phyloP scores from a whole-genome alignment of 495 filamentous ascomycete species.

The Geoglossum glabrum region DNA sequence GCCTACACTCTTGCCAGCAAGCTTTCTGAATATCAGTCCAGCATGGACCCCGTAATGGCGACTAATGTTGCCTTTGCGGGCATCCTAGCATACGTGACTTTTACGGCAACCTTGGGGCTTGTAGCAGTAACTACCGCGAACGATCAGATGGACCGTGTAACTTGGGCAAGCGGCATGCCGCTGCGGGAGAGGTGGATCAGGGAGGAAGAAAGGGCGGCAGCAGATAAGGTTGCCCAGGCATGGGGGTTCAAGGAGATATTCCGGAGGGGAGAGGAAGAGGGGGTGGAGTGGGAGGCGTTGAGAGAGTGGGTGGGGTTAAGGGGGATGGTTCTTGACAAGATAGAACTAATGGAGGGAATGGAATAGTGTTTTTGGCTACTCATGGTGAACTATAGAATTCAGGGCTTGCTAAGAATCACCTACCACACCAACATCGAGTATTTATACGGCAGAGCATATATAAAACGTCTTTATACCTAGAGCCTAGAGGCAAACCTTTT shows the following conservation, averaged over 20 bases:
- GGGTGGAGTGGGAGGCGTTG: slow-evolving; percentile 68
- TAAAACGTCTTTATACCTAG: too few species aligned
- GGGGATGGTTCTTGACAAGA: slow-evolving; percentile 75
- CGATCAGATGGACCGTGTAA: slow-evolving; percentile 85
- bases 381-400: too few species aligned
- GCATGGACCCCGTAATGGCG: slow-evolving; percentile 48
- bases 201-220: slow-evolving; percentile 79
- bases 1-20: slow-evolving; percentile 45
- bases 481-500: too few species aligned
- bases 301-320: slow-evolving; percentile 59
- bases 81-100: slow-evolving; percentile 58
- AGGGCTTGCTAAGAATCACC: too few species aligned
- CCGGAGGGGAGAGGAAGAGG: slow-evolving; percentile 74
- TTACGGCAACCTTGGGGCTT: slow-evolving; percentile 60
- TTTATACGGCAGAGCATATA: too few species aligned
- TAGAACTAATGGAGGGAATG: slow-evolving; percentile 83
- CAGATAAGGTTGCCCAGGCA: slow-evolving; percentile 64
- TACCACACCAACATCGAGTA: too few species aligned
- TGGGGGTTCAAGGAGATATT: slow-evolving; percentile 79
- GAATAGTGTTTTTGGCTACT: slow-evolving; percentile 22
- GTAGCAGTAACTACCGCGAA: slow-evolving; percentile 69
- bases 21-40: slow-evolving; percentile 39
- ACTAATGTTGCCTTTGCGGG: slow-evolving; percentile 65
- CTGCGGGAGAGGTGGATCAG: slow-evolving; percentile 72
- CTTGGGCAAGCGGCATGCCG: slow-evolving; percentile 64